A percentile compares a stretch with the other conserved stretches of the same genome.
phyloP scores from a whole-genome alignment of 495 filamentous ascomycete genomes.

The Cladorrhinum samala region DNA sequence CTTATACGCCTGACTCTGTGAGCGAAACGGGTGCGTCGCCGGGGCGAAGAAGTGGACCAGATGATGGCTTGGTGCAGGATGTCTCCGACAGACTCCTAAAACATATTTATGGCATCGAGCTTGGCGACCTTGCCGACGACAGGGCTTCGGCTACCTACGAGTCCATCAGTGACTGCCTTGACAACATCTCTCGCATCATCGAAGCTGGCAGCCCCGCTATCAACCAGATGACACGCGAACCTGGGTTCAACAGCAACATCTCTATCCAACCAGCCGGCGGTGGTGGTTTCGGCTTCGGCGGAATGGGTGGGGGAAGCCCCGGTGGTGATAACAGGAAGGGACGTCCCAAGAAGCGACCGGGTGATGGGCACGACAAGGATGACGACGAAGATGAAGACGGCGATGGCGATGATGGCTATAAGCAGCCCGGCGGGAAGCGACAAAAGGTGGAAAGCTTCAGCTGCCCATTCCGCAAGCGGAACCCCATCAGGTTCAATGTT shows the following conservation, averaged over 20 bases:
- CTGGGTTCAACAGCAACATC: background rate
- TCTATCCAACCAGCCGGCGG: slow-evolving; percentile 1
- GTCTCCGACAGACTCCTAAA: slow-evolving; percentile 20
- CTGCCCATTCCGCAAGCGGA: slow-evolving; percentile 36
- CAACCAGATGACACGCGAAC: slow-evolving; percentile 4
- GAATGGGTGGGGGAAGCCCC: background rate
- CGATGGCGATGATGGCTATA: background rate
- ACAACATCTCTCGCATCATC: slow-evolving; percentile 21
- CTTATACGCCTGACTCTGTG: background rate
- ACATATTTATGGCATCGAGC: slow-evolving; percentile 20
- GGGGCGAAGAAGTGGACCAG: background rate
- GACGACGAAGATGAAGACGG: background rate
- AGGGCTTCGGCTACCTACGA: slow-evolving; percentile 13
- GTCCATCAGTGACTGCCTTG: slow-evolving; percentile 21
- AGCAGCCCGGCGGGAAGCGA: slow-evolving; percentile 13
- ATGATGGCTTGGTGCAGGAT: slow-evolving; percentile 16
- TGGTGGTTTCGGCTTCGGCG: background rate
- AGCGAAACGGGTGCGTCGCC: background rate
- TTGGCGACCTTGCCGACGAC: slow-evolving; percentile 20
- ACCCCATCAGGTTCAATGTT: slow-evolving; percentile 33
- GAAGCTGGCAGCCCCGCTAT: slow-evolving; percentile 3
- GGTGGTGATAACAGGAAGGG: background rate
- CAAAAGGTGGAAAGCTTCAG: slow-evolving; percentile 15
- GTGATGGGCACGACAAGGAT: slow-evolving; percentile 1
- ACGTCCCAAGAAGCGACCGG: slow-evolving; percentile 4